Evolutionary conservation across 1,284 basidiomycete species (phyloP), one percentile per base, ranked within the genome.

Genomic region (Puccinia hordei): DNA sequence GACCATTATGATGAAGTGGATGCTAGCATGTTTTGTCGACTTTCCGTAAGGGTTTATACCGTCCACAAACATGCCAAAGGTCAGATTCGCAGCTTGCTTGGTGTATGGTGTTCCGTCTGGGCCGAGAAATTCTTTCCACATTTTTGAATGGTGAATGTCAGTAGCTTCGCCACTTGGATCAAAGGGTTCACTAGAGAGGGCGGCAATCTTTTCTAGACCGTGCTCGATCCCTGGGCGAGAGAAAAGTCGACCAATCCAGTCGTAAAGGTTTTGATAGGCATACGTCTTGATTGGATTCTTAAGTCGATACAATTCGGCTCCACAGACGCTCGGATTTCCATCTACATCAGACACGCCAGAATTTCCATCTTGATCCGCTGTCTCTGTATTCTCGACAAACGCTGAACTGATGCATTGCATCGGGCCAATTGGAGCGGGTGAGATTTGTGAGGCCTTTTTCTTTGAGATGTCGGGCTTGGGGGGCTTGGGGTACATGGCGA

Each of bases 41-140:
- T 68, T 44, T 41, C 51, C 51, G 53, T 68, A 77, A 35, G 74
- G 59, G 53, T 77, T 77, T 22, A 77, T 77, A 19, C 49, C 75
- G 38, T 77, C 75, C 41, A 77, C 35, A n/a, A 77, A 77, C 30
- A 77, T 68, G 24, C 75, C 75, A 59, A 77, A 77, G n/a, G 75
- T 69, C 15, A 77, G 46, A 69, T 77, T 68, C 15, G 41, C 27
- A 10, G 35, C 17, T 41, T 44, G 13, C 3, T 12, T 53, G 19
- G 75, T 77, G 30, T 63, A 77, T 10, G 51, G 75, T 13, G 13
- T 35, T 55, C 75, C 75, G 22, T 77, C 65, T 35, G 61, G 46
- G 13, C 75, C 75, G 24, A 55, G 44, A 33, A 77, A 77, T 27
- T 53, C 19, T 69, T 77, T 77, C 75, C 75, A 77, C 19, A 30